Percentiles rank a stretch among this genome's conserved stretches.
These are phyloP conservation scores for Proliferodiscus dingleyae DNA, from an alignment of 2,329 filamentous ascomycete genomes.

Conservation along the genomic window DNA sequence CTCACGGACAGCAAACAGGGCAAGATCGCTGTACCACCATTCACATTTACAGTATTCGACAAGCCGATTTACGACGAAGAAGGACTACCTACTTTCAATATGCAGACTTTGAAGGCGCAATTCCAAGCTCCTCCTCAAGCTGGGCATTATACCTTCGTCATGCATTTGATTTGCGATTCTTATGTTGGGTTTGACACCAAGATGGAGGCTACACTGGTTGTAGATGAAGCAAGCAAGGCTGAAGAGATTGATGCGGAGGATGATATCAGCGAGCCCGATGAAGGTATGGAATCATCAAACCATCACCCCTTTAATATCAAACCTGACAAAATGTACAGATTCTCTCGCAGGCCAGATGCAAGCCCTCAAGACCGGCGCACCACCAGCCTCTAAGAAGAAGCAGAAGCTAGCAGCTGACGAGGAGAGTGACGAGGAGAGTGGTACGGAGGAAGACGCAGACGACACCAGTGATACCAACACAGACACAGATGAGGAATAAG, in stretches of 20 bases:
- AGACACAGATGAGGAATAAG: constrained; percentile 45
- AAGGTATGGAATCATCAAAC: constrained; percentile 60
- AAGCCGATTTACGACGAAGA: constrained; percentile 76
- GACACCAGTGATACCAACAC: constrained; percentile 67
- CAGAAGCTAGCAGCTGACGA: constrained; percentile 52
- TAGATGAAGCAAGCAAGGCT: constrained; percentile 85
- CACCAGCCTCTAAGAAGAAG: constrained; percentile 51
- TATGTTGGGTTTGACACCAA: constrained; percentile 93
- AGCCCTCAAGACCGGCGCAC: constrained; percentile 69
- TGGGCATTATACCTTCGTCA: constrained; percentile 89
- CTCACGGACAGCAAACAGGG: constrained; percentile 89
- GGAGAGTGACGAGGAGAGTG: constrained; percentile 75
- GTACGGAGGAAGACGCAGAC: constrained; percentile 63
- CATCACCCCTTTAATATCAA: not conserved
- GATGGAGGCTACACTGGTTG: constrained; percentile 81
- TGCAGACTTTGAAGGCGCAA: constrained; percentile 95
- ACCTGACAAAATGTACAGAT: constrained; percentile 48
- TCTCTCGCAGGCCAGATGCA: constrained; percentile 89
- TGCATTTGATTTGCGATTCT: constrained; percentile 90
- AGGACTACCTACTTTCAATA: constrained; percentile 84
- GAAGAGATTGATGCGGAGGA: constrained; percentile 77
- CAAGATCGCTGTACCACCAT: constrained; percentile 94
- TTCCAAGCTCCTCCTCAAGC: constrained; percentile 91
- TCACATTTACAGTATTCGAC: constrained; percentile 91
- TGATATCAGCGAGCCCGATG: constrained; percentile 95